These are phyloP conservation scores for Marvania coccoides DNA, from an alignment of 139 green algal genomes.

Conservation along the genomic window DNA sequence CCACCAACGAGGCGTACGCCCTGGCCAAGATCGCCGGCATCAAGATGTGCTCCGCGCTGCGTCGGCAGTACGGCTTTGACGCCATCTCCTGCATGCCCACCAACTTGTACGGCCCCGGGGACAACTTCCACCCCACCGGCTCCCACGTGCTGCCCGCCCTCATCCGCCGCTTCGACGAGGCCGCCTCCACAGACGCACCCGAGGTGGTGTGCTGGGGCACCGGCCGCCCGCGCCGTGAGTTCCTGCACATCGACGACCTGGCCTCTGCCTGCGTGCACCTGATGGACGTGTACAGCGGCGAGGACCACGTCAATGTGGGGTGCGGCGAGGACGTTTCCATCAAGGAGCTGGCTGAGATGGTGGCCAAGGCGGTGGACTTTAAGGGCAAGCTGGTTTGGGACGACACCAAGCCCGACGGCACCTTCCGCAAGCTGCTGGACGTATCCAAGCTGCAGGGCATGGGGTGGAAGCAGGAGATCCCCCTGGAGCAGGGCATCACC, in stretches of 20 bases:
- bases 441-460: not conserved
- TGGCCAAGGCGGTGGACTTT: not conserved
- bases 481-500: conserved; percentile 12
- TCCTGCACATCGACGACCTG: conserved; percentile 13
- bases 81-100: conserved; percentile 57
- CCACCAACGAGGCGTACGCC: conserved; percentile 43
- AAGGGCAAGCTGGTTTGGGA: conserved; percentile 4
- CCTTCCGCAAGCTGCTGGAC: conserved; percentile 11
- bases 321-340: conserved; percentile 11
- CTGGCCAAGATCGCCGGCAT: conserved; percentile 43
- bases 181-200: conserved; percentile 39
- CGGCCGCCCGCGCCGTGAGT: conserved; percentile 21
- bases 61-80: conserved; percentile 48
- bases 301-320: conserved; percentile 8
- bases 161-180: conserved; percentile 53
- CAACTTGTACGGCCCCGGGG: conserved; percentile 66
- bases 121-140: conserved; percentile 63
- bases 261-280: conserved; percentile 7
- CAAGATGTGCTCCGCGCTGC: conserved; percentile 35
- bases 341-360: not conserved
- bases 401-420: conserved; percentile 13
- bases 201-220: conserved; percentile 47
- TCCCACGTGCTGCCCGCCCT: conserved; percentile 62
- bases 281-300: conserved; percentile 7
- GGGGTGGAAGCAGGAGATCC: not conserved